phyloP scores from a whole-genome alignment of 1,284 basidiomycete genomes.

The Malassezia japonica region DNA sequence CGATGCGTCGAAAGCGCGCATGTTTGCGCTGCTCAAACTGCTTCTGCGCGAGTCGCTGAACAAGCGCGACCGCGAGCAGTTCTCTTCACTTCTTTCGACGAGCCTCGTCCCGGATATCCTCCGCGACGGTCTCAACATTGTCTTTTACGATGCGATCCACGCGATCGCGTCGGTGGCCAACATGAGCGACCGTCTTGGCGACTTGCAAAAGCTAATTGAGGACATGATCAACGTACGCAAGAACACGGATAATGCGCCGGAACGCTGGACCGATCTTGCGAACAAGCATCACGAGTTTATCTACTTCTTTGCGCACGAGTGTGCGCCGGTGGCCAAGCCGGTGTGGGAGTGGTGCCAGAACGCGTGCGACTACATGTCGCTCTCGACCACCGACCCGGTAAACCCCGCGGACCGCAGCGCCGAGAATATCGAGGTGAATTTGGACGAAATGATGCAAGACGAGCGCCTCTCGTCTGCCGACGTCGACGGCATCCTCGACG shows the following conservation, averaged over 20 bases:
- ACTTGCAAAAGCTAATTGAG: slow-evolving; percentile 41
- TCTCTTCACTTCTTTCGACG: slow-evolving; percentile 34
- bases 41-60: slow-evolving; percentile 36
- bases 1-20: slow-evolving; percentile 32
- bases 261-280: slow-evolving; percentile 40
- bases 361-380: slow-evolving; percentile 40
- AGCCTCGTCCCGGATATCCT: slow-evolving; percentile 36
- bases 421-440: slow-evolving; percentile 42
- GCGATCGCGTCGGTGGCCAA: slow-evolving; percentile 28
- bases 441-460: slow-evolving; percentile 42
- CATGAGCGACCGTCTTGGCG: slow-evolving; percentile 34
- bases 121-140: slow-evolving; percentile 37
- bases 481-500: slow-evolving; percentile 31
- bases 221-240: slow-evolving; percentile 37
- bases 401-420: slow-evolving; percentile 36
- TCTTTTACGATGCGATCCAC: slow-evolving; percentile 38
- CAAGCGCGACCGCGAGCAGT: slow-evolving; percentile 39
- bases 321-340: slow-evolving; percentile 31
- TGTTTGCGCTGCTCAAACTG: slow-evolving; percentile 42
- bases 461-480: slow-evolving; percentile 34
- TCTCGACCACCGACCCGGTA: slow-evolving; percentile 40
- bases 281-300: slow-evolving; percentile 41
- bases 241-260: slow-evolving; percentile 24
- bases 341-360: slow-evolving; percentile 40
- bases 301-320: slow-evolving; percentile 43